Evolutionary conservation across 176 grass and related monocot species (phyloP).

Genomic region (Panicum miliaceum): DNA sequence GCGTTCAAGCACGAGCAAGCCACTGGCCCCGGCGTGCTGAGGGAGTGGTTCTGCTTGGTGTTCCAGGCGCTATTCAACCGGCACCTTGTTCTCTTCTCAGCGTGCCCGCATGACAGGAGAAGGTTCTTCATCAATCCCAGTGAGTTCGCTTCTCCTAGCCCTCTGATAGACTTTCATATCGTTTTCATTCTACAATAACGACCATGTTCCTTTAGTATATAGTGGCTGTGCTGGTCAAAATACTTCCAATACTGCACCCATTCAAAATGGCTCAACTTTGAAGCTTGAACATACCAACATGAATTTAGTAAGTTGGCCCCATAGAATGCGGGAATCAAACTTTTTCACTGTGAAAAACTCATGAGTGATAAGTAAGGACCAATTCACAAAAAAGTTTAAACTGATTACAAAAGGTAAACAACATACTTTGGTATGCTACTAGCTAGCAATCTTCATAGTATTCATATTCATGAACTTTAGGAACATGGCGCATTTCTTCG

Average conservation of each 20-base stretch:
- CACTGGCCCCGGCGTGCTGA: constrained; percentile 61
- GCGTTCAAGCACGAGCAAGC: constrained; percentile 70
- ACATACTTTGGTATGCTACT: too few species aligned
- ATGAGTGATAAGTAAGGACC: too few species aligned
- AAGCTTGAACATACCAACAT: too few species aligned
- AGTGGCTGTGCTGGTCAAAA: neutral
- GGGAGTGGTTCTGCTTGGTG: constrained; percentile 68
- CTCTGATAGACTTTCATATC: too few species aligned
- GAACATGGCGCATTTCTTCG: neutral
- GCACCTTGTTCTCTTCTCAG: constrained; percentile 49
- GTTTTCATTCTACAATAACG: neutral
- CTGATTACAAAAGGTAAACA: neutral
- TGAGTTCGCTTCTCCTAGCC: constrained; percentile 17
- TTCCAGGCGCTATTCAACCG: constrained; percentile 59
- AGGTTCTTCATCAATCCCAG: constrained; percentile 71
- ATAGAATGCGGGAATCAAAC: too few species aligned
- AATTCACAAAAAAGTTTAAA: too few species aligned
- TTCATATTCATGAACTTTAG: neutral
- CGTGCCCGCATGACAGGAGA: constrained; percentile 57
- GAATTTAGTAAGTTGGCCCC: too few species aligned
- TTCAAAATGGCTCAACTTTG: neutral
- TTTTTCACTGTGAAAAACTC: too few species aligned
- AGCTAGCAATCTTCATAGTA: neutral
- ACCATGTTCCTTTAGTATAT: neutral
- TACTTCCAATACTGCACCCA: too few species aligned